Conservation (phyloP, 1,284 basidiomycete genomes). For the Ustilago trichophora region DNA sequence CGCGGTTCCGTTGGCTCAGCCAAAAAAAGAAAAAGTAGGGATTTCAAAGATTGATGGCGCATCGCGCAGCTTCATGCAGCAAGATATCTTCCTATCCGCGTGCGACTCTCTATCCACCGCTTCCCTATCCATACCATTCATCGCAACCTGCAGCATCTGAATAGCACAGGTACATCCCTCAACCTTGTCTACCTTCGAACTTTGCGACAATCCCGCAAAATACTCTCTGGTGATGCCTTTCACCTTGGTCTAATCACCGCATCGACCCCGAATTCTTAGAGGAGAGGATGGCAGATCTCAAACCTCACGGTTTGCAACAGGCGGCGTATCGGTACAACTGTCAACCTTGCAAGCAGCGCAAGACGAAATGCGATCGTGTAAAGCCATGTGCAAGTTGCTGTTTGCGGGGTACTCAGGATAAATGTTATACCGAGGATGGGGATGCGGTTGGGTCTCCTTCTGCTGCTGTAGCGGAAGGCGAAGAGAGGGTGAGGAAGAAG, state of each 20-base stretch:
- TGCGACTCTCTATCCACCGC: no score
- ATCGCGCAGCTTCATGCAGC: no score
- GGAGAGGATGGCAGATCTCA: conserved; percentile 6
- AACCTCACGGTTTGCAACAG: conserved; percentile 17
- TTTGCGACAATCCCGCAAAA: no score
- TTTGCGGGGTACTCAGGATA: conserved; percentile 24
- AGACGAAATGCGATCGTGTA: conserved; percentile 48
- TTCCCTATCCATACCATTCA: no score
- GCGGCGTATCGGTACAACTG: conserved; percentile 42
- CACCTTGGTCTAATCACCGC: background rate
- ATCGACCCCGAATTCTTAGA: background rate
- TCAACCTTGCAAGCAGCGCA: conserved; percentile 45
- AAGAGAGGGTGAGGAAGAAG: conserved; percentile 4
- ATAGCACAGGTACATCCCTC: no score
- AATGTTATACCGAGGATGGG: conserved; percentile 16
- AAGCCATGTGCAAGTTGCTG: conserved; percentile 38
- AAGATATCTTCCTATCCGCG: no score
- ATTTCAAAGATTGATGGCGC: no score
- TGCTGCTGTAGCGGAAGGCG: background rate
- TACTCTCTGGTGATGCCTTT: no score
- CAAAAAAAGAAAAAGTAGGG: no score
- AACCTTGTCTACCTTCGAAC: background rate
- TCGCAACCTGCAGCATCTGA: no score
- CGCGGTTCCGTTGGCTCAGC: no score
- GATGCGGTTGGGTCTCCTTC: background rate